A percentile compares a stretch with the other conserved stretches of the same genome.
Evolutionary conservation across 148 eudicot genomes (phyloP).

Genomic region (Salicornia ramosissima): DNA sequence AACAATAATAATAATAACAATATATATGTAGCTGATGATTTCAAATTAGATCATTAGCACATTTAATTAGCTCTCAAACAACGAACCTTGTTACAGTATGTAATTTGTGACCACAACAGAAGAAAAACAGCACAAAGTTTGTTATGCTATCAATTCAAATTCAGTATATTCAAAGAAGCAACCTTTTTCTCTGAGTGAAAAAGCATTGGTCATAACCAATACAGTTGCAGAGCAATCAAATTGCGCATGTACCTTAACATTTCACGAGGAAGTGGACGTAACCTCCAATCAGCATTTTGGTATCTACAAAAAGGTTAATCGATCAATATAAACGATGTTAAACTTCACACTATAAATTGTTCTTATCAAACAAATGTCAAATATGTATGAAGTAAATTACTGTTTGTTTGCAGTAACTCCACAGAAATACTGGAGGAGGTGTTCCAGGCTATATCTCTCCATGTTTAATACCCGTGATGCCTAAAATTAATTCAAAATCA

Average conservation of each 20-base stretch:
- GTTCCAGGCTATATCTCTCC: slow-evolving; percentile 89
- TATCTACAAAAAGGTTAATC: slow-evolving; percentile 48
- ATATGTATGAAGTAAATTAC: slow-evolving; percentile 37
- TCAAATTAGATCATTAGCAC: too few relatives aligned
- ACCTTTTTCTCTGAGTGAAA: not conserved
- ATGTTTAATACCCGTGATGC: slow-evolving; percentile 86
- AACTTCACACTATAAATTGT: not conserved
- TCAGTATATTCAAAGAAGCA: not conserved
- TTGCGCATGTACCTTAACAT: slow-evolving; percentile 61
- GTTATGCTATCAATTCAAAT: not conserved
- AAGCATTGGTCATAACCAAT: not conserved
- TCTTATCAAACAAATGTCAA: not conserved
- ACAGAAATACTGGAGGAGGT: slow-evolving; percentile 74
- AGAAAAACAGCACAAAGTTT: too few relatives aligned
- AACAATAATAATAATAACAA: too few relatives aligned
- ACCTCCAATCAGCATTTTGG: slow-evolving; percentile 98
- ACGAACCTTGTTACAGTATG: too few relatives aligned
- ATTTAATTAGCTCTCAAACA: too few relatives aligned
- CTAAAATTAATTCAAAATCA: slow-evolving; percentile 31
- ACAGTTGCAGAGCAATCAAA: not conserved
- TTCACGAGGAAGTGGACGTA: slow-evolving; percentile 88
- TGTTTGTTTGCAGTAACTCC: slow-evolving; percentile 88
- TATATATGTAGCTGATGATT: too few relatives aligned
- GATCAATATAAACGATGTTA: slow-evolving; percentile 10
- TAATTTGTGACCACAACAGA: too few relatives aligned